These are phyloP conservation scores for Raffaelea albimanens DNA, from an alignment of 2,329 filamentous ascomycete species.

Conservation along the genomic window DNA sequence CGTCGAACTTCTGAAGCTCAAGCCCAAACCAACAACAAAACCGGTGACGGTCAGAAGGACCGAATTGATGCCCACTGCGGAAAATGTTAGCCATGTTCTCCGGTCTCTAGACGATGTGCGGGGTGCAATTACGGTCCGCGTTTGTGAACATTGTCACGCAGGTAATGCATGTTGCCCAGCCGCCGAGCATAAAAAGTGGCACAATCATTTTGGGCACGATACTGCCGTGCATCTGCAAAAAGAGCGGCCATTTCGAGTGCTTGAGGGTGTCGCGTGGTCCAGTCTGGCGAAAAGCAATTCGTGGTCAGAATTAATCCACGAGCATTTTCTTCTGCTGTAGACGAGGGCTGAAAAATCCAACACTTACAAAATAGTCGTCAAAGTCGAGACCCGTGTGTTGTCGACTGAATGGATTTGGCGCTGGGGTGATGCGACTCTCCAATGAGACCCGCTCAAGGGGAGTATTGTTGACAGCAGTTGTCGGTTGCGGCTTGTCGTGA, in stretches of 20 bases:
- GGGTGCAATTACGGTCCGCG: slow-evolving; percentile 17
- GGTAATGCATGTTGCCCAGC: slow-evolving; percentile 60
- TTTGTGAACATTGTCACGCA: slow-evolving; percentile 8
- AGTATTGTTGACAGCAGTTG: not conserved
- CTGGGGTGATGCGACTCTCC: slow-evolving; percentile 20
- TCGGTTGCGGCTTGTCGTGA: not conserved
- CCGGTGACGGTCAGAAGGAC: slow-evolving; percentile 68
- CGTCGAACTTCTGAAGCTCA: slow-evolving; percentile 69
- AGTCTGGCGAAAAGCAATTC: slow-evolving; percentile 16
- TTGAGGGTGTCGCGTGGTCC: slow-evolving; percentile 60
- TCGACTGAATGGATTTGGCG: slow-evolving; percentile 23
- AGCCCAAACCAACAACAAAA: slow-evolving; percentile 70
- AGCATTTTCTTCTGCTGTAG: not conserved
- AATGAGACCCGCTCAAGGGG: not conserved
- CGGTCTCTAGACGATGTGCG: too few species aligned
- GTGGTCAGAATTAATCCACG: not conserved
- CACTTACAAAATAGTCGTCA: slow-evolving; percentile 34
- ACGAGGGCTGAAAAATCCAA: too few species aligned
- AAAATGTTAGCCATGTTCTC: slow-evolving; percentile 16
- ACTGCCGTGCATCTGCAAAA: slow-evolving; percentile 67
- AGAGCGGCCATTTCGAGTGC: slow-evolving; percentile 71
- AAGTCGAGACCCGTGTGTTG: slow-evolving; percentile 26
- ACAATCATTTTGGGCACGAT: slow-evolving; percentile 64
- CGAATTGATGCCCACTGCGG: slow-evolving; percentile 43
- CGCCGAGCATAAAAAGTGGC: slow-evolving; percentile 52